These are phyloP conservation scores for Trametes hirsuta DNA, from an alignment of 1,284 basidiomycete species.

Conservation along the genomic window DNA sequence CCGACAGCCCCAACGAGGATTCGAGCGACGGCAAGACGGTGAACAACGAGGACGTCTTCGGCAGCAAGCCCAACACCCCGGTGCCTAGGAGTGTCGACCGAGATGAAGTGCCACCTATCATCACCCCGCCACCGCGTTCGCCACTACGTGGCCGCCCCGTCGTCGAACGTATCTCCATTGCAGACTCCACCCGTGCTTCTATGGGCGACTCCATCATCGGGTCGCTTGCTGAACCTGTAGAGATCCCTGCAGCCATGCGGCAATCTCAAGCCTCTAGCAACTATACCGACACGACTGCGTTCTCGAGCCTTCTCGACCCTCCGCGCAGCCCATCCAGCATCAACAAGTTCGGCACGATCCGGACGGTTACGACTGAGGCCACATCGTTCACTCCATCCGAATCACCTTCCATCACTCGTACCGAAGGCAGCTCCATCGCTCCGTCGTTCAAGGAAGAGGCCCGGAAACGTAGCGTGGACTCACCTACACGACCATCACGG, in stretches of 20 bases:
- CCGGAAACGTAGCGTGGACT: constrained; percentile 42
- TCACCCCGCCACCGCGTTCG: constrained; percentile 53
- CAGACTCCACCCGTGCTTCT: constrained; percentile 42
- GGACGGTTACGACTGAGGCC: constrained; percentile 76
- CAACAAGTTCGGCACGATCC: constrained; percentile 75
- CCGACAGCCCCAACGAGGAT: constrained; percentile 48
- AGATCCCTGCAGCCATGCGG: constrained; percentile 28
- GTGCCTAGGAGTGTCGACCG: constrained; percentile 21
- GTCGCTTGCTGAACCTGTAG: constrained; percentile 31
- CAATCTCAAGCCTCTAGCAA: constrained; percentile 48
- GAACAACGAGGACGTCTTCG: constrained; percentile 25
- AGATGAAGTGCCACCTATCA: constrained; percentile 43
- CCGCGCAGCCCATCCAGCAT: constrained; percentile 44
- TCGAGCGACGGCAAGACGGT: constrained; percentile 33
- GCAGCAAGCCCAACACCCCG: constrained; percentile 11
- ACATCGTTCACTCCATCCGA: constrained; percentile 61
- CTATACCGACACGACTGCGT: constrained; percentile 56
- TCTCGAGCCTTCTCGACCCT: constrained; percentile 68
- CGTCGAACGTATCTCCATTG: constrained; percentile 40
- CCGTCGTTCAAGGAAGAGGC: constrained; percentile 47
- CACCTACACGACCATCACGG: constrained; percentile 35
- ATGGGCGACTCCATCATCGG: constrained; percentile 45
- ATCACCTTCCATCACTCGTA: constrained; percentile 60
- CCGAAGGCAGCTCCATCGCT: constrained; percentile 61
- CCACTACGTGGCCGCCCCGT: constrained; percentile 49